Percentiles rank a stretch among this genome's conserved stretches.
phyloP scores from a whole-genome alignment of 768 basidiomycete species.

The Vishniacozyma victoriae region DNA sequence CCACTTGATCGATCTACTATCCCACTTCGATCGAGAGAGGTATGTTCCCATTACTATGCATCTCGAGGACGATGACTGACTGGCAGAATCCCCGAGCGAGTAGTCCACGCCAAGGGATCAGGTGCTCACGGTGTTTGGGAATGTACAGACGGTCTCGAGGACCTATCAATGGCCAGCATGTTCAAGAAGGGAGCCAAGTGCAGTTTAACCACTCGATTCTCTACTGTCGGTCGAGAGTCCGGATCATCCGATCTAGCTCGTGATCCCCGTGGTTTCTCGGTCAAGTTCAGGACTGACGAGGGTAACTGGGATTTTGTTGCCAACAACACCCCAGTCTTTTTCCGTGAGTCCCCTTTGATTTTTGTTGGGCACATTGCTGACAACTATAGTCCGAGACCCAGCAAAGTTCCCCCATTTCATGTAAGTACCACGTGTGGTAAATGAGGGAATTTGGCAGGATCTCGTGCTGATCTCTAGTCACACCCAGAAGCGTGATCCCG shows the following conservation, averaged over 20 bases:
- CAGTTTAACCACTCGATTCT: conserved; percentile 44
- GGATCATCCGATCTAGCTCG: conserved; percentile 50
- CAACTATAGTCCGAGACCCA: conserved; percentile 37
- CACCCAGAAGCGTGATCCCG: conserved; percentile 61
- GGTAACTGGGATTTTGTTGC: conserved; percentile 51
- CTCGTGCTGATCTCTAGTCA: conserved; percentile 29
- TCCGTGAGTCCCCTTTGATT: conserved; percentile 7
- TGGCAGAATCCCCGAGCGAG: conserved; percentile 47
- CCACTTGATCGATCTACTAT: conserved; percentile 72
- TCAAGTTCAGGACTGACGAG: conserved; percentile 51
- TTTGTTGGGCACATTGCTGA: background rate
- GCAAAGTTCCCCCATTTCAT: conserved; percentile 52
- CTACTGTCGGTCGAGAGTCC: conserved; percentile 52
- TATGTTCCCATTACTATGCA: conserved; percentile 6
- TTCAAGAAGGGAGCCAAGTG: conserved; percentile 47
- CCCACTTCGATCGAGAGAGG: conserved; percentile 57
- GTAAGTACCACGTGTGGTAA: no score
- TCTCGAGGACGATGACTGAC: background rate
- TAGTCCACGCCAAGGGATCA: conserved; percentile 60
- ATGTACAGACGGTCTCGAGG: conserved; percentile 47
- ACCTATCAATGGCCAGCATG: conserved; percentile 48
- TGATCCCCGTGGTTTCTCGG: conserved; percentile 50
- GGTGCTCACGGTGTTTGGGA: conserved; percentile 51
- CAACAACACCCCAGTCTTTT: conserved; percentile 37
- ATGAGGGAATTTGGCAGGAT: no score